Percentiles rank a stretch among this genome's conserved stretches.
Evolutionary conservation across 192 early-diverging fungal genomes (phyloP).

Genomic region (Thoreauomyces humboldtii): DNA sequence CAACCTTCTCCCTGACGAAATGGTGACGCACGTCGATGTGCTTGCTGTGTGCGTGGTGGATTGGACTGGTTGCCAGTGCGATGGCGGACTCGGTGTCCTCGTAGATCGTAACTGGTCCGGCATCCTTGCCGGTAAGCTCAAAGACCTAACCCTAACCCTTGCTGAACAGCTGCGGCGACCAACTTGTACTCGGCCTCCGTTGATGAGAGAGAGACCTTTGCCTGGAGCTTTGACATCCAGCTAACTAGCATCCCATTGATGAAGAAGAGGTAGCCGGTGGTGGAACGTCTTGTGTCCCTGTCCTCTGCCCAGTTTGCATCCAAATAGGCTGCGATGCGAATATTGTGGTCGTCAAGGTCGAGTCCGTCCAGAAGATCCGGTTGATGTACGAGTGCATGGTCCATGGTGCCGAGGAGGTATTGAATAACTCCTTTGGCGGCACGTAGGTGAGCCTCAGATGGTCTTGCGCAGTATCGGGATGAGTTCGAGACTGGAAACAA

Average conservation of each 20-base stretch:
- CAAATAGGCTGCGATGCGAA: neutral
- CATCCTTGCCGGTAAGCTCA: too few relatives aligned
- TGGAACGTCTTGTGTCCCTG: neutral
- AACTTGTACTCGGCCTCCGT: constrained; percentile 31
- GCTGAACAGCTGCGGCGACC: too few relatives aligned
- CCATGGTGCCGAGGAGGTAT: neutral
- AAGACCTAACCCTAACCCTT: too few relatives aligned
- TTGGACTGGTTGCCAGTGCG: constrained; percentile 21
- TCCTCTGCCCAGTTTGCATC: too few relatives aligned
- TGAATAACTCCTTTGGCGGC: neutral
- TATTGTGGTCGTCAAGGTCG: neutral
- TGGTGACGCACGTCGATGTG: constrained; percentile 33
- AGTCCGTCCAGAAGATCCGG: neutral
- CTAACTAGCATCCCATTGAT: neutral
- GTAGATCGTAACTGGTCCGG: neutral
- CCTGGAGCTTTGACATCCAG: constrained; percentile 27
- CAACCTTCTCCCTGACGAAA: constrained; percentile 33
- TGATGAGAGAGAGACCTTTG: constrained; percentile 19
- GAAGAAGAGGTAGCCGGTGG: neutral
- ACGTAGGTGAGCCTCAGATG: neutral
- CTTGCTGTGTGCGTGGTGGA: constrained; percentile 29
- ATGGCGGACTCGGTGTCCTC: constrained; percentile 19
- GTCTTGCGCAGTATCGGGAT: too few relatives aligned
- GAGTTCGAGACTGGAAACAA: too few relatives aligned
- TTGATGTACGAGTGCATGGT: neutral